These are phyloP conservation scores for Bullera alba DNA, from an alignment of 768 basidiomycete genomes.

Conservation along the genomic window DNA sequence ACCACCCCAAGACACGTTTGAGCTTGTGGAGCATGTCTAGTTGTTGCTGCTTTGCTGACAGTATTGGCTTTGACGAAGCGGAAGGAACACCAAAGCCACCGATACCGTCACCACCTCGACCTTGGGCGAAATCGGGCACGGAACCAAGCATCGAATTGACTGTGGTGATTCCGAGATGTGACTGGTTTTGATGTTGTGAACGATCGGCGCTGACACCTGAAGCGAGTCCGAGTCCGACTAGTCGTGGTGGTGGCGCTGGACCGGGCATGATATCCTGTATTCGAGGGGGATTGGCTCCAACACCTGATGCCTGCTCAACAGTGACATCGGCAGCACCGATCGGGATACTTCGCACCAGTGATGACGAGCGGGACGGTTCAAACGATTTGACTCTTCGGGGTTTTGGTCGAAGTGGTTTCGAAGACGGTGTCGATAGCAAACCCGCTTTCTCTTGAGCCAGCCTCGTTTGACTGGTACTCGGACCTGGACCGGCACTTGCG, in stretches of 20 bases:
- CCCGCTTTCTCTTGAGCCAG: not conserved
- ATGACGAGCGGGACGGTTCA: not conserved
- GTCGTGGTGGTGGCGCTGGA: not conserved
- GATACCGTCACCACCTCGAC: conserved; percentile 27
- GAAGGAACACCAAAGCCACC: conserved; percentile 9
- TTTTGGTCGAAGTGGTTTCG: not conserved
- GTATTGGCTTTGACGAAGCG: not conserved
- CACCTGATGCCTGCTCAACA: not conserved
- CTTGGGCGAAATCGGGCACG: conserved; percentile 27
- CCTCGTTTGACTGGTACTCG: not conserved
- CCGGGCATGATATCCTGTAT: not conserved
- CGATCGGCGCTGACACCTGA: not conserved
- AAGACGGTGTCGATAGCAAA: not conserved
- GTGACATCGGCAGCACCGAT: not conserved
- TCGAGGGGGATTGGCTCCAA: not conserved
- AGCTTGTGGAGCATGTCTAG: conserved; percentile 20
- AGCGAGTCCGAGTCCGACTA: not conserved
- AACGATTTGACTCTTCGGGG: not conserved
- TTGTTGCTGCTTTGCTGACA: conserved; percentile 3
- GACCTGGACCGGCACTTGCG: conserved; percentile 4
- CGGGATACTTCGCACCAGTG: not conserved
- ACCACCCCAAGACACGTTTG: conserved; percentile 31
- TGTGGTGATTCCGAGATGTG: not conserved
- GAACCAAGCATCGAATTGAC: not conserved
- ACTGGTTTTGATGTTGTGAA: not conserved